Percentiles rank a stretch among this genome's conserved stretches.
Conservation (phyloP, 140 eudicot genomes). For the Ambrosia hybrid region DNA sequence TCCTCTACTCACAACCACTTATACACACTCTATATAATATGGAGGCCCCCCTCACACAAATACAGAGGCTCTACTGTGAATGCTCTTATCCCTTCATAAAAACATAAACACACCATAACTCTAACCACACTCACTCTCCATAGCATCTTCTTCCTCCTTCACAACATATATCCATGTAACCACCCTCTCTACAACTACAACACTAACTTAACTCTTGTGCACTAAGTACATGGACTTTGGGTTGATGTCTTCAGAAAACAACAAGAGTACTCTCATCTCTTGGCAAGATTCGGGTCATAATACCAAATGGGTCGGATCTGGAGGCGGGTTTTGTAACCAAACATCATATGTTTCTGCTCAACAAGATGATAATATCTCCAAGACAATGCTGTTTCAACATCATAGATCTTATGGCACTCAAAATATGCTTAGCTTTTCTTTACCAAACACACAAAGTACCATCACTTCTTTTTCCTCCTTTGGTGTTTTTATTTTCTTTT, state of each 20-base stretch:
- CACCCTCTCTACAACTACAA: neutral
- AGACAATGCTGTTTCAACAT: constrained; percentile 17
- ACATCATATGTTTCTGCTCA: constrained; percentile 11
- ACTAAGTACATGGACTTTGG: constrained; percentile 20
- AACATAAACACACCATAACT: too few species aligned
- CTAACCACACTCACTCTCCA: neutral
- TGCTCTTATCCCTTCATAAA: neutral
- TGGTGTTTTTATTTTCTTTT: too few species aligned
- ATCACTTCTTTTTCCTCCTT: neutral
- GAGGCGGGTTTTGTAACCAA: constrained; percentile 5
- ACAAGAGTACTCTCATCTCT: constrained; percentile 8
- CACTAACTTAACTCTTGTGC: neutral
- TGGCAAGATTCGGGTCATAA: constrained; percentile 19
- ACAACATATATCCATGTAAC: neutral
- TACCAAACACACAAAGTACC: constrained; percentile 22
- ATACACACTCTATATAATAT: too few species aligned
- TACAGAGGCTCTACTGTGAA: too few species aligned
- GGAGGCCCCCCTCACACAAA: too few species aligned
- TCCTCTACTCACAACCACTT: too few species aligned
- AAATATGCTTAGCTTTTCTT: constrained; percentile 33
- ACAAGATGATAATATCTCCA: constrained; percentile 15
- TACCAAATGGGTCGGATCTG: constrained; percentile 23
- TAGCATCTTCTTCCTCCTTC: neutral
- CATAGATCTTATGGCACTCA: constrained; percentile 17
- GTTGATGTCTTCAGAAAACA: constrained; percentile 9